Evolutionary conservation across 225 moss, liverwort and hornwort genomes (phyloP).

Genomic region (Rhytidiadelphus loreus): DNA sequence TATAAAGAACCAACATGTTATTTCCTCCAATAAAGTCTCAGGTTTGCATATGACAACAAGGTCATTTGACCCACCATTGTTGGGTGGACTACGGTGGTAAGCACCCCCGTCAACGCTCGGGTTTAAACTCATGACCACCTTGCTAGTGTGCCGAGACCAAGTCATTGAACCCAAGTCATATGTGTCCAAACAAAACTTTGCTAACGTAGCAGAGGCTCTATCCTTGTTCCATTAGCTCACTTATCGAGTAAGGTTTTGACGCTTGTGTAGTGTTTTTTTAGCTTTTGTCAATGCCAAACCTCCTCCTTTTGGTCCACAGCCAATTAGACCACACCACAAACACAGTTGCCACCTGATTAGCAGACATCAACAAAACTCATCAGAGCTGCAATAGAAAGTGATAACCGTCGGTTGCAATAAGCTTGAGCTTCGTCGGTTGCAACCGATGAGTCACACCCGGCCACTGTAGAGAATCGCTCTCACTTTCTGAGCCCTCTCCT

Average conservation of each 20-base stretch:
- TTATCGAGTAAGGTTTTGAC: not conserved
- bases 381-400: not conserved
- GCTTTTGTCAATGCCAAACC: not conserved
- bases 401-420: not conserved
- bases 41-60: rapidly evolving
- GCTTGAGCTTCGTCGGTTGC: too few relatives aligned
- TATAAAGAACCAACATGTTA: not conserved
- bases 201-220: too few relatives aligned
- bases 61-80: too few relatives aligned
- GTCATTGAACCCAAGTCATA: too few relatives aligned
- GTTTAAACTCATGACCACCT: not conserved
- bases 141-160: not conserved
- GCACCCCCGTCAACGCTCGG: rapidly evolving
- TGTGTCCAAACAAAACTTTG: not conserved
- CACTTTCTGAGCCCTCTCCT: too few relatives aligned
- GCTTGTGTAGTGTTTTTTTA: not conserved
- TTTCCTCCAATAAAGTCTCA: not conserved
- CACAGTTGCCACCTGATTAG: not conserved
- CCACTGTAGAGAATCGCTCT: not conserved
- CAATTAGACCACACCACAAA: not conserved
- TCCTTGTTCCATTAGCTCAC: not conserved
- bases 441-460: not conserved
- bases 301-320: not conserved
- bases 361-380: not conserved
- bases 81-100: not conserved